Evolutionary conservation across 441 rosid genomes (phyloP), one percentile per base, ranked within the genome.

Genomic region (Pelargonium australe): DNA sequence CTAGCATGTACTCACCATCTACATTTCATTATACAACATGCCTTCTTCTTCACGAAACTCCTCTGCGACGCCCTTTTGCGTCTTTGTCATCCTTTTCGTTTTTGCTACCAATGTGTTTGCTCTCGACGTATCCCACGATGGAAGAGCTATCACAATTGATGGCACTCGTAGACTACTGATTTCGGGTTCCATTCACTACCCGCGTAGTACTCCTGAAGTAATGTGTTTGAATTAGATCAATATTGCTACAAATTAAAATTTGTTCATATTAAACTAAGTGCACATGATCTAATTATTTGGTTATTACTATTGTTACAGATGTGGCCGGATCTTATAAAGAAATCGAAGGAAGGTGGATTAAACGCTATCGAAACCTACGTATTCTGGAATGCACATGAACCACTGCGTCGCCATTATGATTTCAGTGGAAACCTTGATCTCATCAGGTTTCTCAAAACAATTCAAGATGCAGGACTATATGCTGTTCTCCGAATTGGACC

Each of bases 381-480:
- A 0, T 86, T 86, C 17, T 86, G 87, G 88, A 76, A 84, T 8
- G 78, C 66, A 1, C 90, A 86, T n/a, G 88, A 86, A 44, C 85
- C 87, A 13, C 63, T 47, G 13, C 85, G 74, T 25, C 82, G 84
- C 16, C 68, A 86, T 68, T 86, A 84, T 70, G 79, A 84, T 72
- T 86, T 86, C 66, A 37, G 69, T 0, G 86, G 81, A 43, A 81
- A 84, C 65, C 63, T 71, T 14, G 86, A 86, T 65, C 80, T 86
- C 9, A 65, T 84, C 5, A 75, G 77, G 5, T 86, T 86, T 40
- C 64, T 86, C 19, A 82, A 86, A 76, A 71, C 74, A 2, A 72
- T 80, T 41, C 78, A 86, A 71, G 70, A 76, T 14, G 70, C 78
- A 64, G 86, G 87, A 34, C 43, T 86, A 5, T 76, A 81, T 44